A percentile compares a stretch with the other conserved stretches of the same genome.
These are phyloP conservation scores for Verticillium dahliae DNA, from an alignment of 2,329 filamentous ascomycete genomes.

Conservation along the genomic window DNA sequence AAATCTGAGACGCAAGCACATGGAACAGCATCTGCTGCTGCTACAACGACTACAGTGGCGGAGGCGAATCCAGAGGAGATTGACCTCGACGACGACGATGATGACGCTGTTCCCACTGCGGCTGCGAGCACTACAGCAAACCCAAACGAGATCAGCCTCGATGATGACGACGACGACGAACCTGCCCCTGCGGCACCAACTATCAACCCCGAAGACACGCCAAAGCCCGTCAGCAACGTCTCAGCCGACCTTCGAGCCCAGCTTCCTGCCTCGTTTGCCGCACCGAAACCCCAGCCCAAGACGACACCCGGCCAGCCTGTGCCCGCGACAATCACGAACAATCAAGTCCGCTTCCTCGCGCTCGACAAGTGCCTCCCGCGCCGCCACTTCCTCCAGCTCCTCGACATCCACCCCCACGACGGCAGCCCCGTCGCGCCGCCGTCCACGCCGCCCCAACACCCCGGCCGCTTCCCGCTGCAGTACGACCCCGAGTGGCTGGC, in stretches of 20 bases:
- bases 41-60: neutral
- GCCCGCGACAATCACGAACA: constrained; percentile 70
- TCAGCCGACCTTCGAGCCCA: constrained; percentile 62
- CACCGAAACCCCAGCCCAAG: constrained; percentile 24
- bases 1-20: neutral
- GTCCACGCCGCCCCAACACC: constrained; percentile 11
- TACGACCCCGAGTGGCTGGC: constrained; percentile 97
- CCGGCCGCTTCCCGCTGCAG: constrained; percentile 52
- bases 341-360: constrained; percentile 74
- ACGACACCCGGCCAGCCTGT: constrained; percentile 53
- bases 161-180: constrained; percentile 40
- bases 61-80: constrained; percentile 11
- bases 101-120: neutral
- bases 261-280: constrained; percentile 69
- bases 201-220: constrained; percentile 5
- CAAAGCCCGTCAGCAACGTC: constrained; percentile 28
- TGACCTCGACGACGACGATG: constrained; percentile 9
- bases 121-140: constrained; percentile 32
- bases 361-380: constrained; percentile 84
- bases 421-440: neutral
- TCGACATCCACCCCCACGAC: constrained; percentile 47
- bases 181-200: constrained; percentile 15
- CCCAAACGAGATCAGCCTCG: constrained; percentile 65
- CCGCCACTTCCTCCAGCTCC: constrained; percentile 75
- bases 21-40: neutral